A percentile compares a stretch with the other conserved stretches of the same genome.
phyloP scores from a whole-genome alignment of 2,329 filamentous ascomycete species.

The Aureobasidium subglaciale region DNA sequence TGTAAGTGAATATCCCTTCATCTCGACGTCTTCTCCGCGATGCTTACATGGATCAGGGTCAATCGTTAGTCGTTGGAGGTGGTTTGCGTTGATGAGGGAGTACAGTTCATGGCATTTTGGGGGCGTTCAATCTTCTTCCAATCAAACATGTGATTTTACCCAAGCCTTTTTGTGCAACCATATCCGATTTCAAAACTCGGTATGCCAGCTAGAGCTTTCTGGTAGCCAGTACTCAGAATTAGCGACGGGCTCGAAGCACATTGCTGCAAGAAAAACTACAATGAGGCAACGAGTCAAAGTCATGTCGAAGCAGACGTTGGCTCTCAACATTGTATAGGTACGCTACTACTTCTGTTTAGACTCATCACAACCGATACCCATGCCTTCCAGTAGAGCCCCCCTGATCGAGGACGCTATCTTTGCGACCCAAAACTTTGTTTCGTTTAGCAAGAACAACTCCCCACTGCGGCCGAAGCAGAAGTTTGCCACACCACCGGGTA shows the following conservation, averaged over 20 bases:
- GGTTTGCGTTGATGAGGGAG: background rate
- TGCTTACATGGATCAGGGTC: background rate
- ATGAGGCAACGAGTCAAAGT: no score
- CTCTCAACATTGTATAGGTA: no score
- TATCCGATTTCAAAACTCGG: no score
- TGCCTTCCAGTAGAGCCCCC: slow-evolving; percentile 13
- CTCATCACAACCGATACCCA: background rate
- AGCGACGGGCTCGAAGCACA: no score
- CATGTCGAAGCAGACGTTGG: no score
- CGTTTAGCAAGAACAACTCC: slow-evolving; percentile 40
- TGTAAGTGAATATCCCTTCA: background rate
- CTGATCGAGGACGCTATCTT: background rate
- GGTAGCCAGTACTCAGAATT: no score
- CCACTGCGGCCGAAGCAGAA: slow-evolving; percentile 31
- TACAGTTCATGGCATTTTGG: background rate
- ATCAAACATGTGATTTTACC: no score
- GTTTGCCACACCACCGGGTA: slow-evolving; percentile 34
- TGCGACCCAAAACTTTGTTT: slow-evolving; percentile 20
- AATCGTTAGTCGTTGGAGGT: slow-evolving; percentile 1
- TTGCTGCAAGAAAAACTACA: no score
- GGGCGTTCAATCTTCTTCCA: background rate
- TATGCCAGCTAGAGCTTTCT: no score
- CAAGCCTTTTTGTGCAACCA: no score
- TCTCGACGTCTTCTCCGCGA: background rate
- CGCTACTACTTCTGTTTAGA: background rate